Evolutionary conservation across 2,329 filamentous ascomycete species (phyloP).

Genomic region (Fusarium udum): DNA sequence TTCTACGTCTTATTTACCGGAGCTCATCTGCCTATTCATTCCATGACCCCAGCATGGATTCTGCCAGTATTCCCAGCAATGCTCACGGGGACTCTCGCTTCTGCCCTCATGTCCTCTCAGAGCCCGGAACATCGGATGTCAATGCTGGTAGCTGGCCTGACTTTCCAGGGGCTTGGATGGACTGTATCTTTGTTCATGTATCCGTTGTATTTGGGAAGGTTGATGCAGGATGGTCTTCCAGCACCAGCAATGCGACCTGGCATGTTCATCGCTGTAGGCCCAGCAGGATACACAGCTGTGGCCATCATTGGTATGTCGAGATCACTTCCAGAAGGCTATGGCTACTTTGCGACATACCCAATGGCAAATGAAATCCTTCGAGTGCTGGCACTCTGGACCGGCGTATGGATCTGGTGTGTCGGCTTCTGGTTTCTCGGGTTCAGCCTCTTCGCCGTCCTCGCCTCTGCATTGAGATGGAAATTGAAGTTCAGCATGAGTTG

Average conservation of each 20-base stretch:
- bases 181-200: constrained; percentile 39
- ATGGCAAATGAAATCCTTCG: constrained; percentile 37
- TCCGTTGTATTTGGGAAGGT: constrained; percentile 38
- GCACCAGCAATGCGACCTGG: constrained; percentile 41
- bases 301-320: constrained; percentile 42
- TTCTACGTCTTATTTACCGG: constrained; percentile 46
- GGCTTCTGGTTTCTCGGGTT: constrained; percentile 44
- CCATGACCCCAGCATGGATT: constrained; percentile 45
- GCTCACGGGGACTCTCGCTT: constrained; percentile 41
- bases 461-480: constrained; percentile 18
- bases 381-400: constrained; percentile 38
- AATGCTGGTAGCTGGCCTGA: constrained; percentile 41
- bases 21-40: constrained; percentile 39
- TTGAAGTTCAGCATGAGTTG: constrained; percentile 42
- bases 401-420: constrained; percentile 44
- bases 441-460: constrained; percentile 35
- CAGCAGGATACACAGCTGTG: constrained; percentile 40
- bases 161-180: constrained; percentile 44
- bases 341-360: constrained; percentile 40
- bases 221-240: constrained; percentile 43
- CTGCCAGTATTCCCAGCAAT: constrained; percentile 45
- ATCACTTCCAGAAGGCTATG: constrained; percentile 36
- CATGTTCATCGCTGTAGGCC: constrained; percentile 42
- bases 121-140: constrained; percentile 38
- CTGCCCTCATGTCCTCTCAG: constrained; percentile 38